Percentiles rank a stretch among this genome's conserved stretches.
Conservation (phyloP, 441 rosid species). For the Breynia disticha region DNA sequence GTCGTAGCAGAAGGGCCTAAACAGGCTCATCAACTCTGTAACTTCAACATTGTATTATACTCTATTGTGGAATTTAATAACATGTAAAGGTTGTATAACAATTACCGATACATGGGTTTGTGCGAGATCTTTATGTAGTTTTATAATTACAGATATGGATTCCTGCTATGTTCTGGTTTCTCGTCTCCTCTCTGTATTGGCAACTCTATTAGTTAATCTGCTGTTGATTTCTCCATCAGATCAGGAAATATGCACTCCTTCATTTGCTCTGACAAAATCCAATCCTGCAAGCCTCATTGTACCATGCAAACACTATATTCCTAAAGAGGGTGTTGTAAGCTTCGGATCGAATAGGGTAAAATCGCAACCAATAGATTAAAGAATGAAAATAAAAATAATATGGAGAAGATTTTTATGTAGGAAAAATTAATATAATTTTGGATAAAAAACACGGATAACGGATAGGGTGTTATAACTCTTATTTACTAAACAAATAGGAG, state of each 20-base stretch:
- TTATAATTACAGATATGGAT: slow-evolving; percentile 33
- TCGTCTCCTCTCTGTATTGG: slow-evolving; percentile 14
- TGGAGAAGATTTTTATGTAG: too few relatives aligned
- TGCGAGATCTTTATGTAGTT: slow-evolving; percentile 68
- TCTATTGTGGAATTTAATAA: too few relatives aligned
- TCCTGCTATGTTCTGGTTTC: slow-evolving; percentile 12
- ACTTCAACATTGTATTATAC: too few relatives aligned
- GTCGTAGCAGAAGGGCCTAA: not conserved
- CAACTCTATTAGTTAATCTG: slow-evolving; percentile 9
- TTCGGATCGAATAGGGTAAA: too few relatives aligned
- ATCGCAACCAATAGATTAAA: too few relatives aligned
- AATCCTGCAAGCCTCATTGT: slow-evolving; percentile 35
- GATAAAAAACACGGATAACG: too few relatives aligned
- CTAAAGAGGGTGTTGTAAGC: slow-evolving; percentile 21
- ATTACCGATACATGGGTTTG: slow-evolving; percentile 6
- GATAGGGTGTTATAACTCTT: too few relatives aligned
- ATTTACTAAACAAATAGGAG: too few relatives aligned
- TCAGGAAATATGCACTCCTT: slow-evolving; percentile 19
- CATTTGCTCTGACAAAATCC: slow-evolving; percentile 18
- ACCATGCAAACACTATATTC: slow-evolving; percentile 25
- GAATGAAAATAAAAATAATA: too few relatives aligned
- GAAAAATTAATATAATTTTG: too few relatives aligned
- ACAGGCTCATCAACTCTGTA: not conserved
- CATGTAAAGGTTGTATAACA: too few relatives aligned
- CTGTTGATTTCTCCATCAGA: not conserved